Evolutionary conservation across 148 eudicot species (phyloP).

Genomic region (Arbutus unedo): DNA sequence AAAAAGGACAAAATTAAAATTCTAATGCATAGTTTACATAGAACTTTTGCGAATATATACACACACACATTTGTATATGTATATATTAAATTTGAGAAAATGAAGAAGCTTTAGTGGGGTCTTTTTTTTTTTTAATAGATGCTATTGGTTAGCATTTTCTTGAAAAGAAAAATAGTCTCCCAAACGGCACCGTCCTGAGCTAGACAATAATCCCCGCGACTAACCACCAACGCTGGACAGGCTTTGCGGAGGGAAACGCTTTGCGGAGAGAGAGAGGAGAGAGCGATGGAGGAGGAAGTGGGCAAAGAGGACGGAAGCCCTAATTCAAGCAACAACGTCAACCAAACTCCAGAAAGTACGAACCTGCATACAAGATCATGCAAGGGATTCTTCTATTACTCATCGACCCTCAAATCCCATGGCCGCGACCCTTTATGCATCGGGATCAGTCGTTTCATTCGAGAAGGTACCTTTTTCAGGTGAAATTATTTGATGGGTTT

Average conservation of each 20-base stretch:
- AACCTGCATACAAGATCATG: conserved; percentile 56
- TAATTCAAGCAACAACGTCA: conserved; percentile 4
- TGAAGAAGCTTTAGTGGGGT: too few species aligned
- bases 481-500: not conserved
- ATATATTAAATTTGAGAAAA: too few species aligned
- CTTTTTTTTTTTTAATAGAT: too few species aligned
- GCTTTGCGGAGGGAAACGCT: not conserved
- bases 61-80: too few species aligned
- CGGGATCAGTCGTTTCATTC: conserved; percentile 71
- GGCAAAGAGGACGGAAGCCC: conserved; percentile 11
- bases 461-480: conserved; percentile 39
- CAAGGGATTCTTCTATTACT: conserved; percentile 72
- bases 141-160: not conserved
- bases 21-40: too few species aligned
- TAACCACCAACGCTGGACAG: not conserved
- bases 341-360: not conserved
- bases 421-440: conserved; percentile 71
- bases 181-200: not conserved
- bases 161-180: not conserved
- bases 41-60: too few species aligned
- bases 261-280: not conserved
- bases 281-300: conserved; percentile 4
- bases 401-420: conserved; percentile 67
- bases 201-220: not conserved
- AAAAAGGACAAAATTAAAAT: too few species aligned